Base-by-base conservation (phyloP, 2,329 filamentous ascomycete species). In the Exophiala sideris region DNA sequence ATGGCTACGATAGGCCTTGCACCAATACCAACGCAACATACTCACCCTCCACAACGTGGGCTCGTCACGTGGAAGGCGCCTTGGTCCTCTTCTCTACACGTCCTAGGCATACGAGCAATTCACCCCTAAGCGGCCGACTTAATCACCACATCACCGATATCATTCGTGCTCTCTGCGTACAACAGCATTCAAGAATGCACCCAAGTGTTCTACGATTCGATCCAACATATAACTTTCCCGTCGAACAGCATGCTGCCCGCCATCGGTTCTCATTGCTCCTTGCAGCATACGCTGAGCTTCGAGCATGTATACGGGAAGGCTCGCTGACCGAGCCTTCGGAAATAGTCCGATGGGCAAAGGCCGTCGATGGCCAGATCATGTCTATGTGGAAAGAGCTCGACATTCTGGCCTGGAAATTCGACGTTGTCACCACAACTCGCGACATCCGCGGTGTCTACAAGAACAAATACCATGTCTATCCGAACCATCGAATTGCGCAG, bases 401-500 rank as follows among this genome's bases (percentile, higher is more conserved):
- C 6, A 39, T 52, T 24, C 41, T 48, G n/a, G 18, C 11, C 7
- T 60, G 55, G 54, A 10, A 20, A n/a, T 62, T 59, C 14, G 55
- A 57, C 32, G 36, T 54, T 5, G 40, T 63, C 12, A 29, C 34
- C 29, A 45, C 50, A 1, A 44, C n/a, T 20, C 20, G 16, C 2
- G 39, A 20, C 11, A 18, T 24, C 11, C 48, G 21, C 20, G 48
- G 33, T 18, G 47, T 61, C 8, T 54, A 56, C 40, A 39, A 52
- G 7, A 52, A 53, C 16, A 49, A 52, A 38, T 63, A 64, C 34
- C 60, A 66, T 24, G 14, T 61, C 11, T 66, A 64, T 36, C 54
- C 52, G 2, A 54, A 59, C n/a, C 41, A 57, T n/a, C 44, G 39
- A 2, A n/a, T 60, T 7, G 58, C 59, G 18, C 47, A 52, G n/a